A percentile compares a stretch with the other conserved stretches of the same genome.
Conservation (phyloP, 805 yeast genomes). For the Saturnispora gosingensis region DNA sequence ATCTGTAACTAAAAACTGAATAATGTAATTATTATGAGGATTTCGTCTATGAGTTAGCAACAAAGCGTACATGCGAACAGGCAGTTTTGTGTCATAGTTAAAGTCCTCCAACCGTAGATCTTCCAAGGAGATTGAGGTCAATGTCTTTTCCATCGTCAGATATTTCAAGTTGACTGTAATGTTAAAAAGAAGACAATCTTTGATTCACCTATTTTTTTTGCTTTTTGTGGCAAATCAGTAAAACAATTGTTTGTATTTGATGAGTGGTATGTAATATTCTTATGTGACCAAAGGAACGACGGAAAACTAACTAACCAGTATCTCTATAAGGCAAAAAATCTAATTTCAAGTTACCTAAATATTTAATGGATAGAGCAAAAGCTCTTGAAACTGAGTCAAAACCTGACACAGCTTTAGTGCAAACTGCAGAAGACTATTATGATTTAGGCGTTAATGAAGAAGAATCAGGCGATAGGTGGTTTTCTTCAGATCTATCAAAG, state of each 20-base stretch:
- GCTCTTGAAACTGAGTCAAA: neutral
- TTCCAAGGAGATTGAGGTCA: neutral
- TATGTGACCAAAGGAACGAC: neutral
- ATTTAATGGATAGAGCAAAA: conserved; percentile 10
- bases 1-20: conserved; percentile 2
- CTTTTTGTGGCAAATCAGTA: neutral
- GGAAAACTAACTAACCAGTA: neutral
- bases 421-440: conserved; percentile 44
- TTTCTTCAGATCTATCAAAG: conserved; percentile 54
- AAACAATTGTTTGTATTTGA: neutral
- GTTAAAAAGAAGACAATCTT: neutral
- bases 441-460: conserved; percentile 52
- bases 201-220: neutral
- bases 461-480: conserved; percentile 72
- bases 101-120: neutral
- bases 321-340: conserved; percentile 3
- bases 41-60: neutral
- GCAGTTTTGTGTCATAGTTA: neutral
- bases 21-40: neutral
- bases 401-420: conserved; percentile 19
- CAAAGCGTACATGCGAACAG: conserved; percentile 1
- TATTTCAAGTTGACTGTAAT: neutral
- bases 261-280: neutral
- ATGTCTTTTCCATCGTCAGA: conserved; percentile 3
- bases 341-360: conserved; percentile 12